Base-by-base conservation (phyloP, 2,329 filamentous ascomycete genomes). In the Fusarium cyanostomum region DNA sequence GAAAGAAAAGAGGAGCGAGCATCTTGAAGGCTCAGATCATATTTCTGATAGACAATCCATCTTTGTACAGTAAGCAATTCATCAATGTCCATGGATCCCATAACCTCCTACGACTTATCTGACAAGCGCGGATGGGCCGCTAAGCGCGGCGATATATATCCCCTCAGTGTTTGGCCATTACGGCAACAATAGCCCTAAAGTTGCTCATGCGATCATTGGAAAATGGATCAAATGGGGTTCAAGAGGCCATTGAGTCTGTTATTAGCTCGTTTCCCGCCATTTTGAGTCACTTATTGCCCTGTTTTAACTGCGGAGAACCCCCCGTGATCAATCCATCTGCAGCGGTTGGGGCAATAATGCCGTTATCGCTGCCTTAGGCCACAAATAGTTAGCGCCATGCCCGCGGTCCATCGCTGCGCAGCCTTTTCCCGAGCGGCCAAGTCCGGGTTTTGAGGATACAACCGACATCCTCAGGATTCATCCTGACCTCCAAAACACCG, bases 311-410 rank as follows among this genome's bases (percentile, higher is more conserved):
- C 63, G 67, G 54, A 59, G 51, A 64, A 59, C 44, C 60, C 66
- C 35, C 46, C 63, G 61, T 70, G 63, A 70, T 66, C 53, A 59
- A 65, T 53, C 37, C 53, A 49, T 35, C 37, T 50, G 56, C 59
- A 64, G 38, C 56, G 51, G 49, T 59, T 57, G 48, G 49, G 50
- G 48, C 44, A 15, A 31, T 33, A 21, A 37, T 52, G 50, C 59
- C 67, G 67, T 71, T 71, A 62, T 75, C 67, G 73, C 62, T 74
- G 74, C 75, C 75, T 77, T 71, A 77, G 75, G 74, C 75, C 70
- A 69, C 70, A 67, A 69, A 55, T 49, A 71, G 71, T 67, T 72
- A 71, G 71, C 60, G 69, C 61, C 66, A 64, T 55, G 52, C 39
- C 59, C 59, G 59, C 61, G 44, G 56, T 55, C 64, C 53, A 67